These are phyloP conservation scores for Cynanchum wilfordii DNA, from an alignment of 257 asterid species.

Conservation along the genomic window DNA sequence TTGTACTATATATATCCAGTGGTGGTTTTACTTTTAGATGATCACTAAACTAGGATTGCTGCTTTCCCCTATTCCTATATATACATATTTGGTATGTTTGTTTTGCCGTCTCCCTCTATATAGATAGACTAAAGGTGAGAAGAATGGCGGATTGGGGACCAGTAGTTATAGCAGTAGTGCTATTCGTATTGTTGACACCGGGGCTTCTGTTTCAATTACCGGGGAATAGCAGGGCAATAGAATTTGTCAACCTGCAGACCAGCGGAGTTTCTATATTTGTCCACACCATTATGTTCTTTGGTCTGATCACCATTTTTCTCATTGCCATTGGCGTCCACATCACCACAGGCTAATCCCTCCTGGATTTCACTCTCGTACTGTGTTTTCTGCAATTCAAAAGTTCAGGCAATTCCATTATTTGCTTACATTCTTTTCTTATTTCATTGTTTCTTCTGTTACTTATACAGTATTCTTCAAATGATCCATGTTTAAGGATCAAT, in stretches of 20 bases:
- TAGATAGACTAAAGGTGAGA: background rate
- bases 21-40: background rate
- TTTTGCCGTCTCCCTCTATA: background rate
- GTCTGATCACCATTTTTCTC: slow-evolving; percentile 24
- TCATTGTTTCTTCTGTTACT: background rate
- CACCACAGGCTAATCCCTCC: slow-evolving; percentile 17
- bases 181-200: slow-evolving; percentile 28
- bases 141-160: slow-evolving; percentile 38
- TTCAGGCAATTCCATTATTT: background rate
- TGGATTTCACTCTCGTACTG: background rate
- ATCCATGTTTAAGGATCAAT: background rate
- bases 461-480: background rate
- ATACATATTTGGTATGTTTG: background rate
- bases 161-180: slow-evolving; percentile 28
- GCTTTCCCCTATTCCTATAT: background rate
- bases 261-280: slow-evolving; percentile 27
- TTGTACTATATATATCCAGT: background rate
- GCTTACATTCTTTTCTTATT: background rate
- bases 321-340: slow-evolving; percentile 31
- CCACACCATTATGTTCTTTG: slow-evolving; percentile 27
- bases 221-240: slow-evolving; percentile 26
- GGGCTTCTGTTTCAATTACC: slow-evolving; percentile 36
- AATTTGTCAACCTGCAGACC: slow-evolving; percentile 25
- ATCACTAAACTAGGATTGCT: background rate
- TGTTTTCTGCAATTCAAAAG: background rate